phyloP scores from a whole-genome alignment of 169 alveolate genomes.

The Cystoisospora suis region DNA sequence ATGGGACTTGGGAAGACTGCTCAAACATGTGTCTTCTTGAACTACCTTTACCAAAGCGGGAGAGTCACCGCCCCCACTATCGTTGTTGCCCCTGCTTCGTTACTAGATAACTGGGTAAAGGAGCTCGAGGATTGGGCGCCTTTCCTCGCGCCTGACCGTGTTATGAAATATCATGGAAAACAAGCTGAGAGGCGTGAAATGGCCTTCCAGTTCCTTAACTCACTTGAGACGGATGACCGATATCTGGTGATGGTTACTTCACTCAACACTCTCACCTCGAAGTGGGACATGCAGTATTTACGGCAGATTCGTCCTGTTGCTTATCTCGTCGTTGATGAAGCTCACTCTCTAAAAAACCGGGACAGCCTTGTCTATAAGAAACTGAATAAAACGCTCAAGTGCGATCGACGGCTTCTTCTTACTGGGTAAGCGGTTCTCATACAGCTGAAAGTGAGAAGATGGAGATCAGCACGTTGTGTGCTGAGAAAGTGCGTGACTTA shows the following conservation, averaged over 20 bases:
- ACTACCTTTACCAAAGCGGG: conserved; percentile 64
- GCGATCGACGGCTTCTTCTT: conserved; percentile 85
- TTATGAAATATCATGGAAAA: conserved; percentile 75
- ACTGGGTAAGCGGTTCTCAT: conserved; percentile 88
- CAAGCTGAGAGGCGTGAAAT: conserved; percentile 61
- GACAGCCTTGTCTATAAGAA: conserved; percentile 86
- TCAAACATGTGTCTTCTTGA: conserved; percentile 66
- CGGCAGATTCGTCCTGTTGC: conserved; percentile 69
- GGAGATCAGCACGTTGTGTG: no score
- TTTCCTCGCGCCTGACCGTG: conserved; percentile 70
- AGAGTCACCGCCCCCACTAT: conserved; percentile 68
- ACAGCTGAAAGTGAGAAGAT: no score
- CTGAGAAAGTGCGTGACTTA: no score
- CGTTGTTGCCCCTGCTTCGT: conserved; percentile 80
- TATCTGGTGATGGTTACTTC: conserved; percentile 42
- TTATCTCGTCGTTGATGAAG: conserved; percentile 92
- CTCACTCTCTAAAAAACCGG: conserved; percentile 90
- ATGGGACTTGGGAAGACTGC: conserved; percentile 81
- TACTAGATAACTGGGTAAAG: conserved; percentile 81
- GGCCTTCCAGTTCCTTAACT: conserved; percentile 49
- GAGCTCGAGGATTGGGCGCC: conserved; percentile 83
- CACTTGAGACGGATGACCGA: conserved; percentile 11
- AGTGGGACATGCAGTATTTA: conserved; percentile 57
- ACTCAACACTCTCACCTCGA: conserved; percentile 53
- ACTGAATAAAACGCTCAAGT: conserved; percentile 78